Conservation (phyloP, 164 flowering plant species). For the Aristolochia fimbriata region DNA sequence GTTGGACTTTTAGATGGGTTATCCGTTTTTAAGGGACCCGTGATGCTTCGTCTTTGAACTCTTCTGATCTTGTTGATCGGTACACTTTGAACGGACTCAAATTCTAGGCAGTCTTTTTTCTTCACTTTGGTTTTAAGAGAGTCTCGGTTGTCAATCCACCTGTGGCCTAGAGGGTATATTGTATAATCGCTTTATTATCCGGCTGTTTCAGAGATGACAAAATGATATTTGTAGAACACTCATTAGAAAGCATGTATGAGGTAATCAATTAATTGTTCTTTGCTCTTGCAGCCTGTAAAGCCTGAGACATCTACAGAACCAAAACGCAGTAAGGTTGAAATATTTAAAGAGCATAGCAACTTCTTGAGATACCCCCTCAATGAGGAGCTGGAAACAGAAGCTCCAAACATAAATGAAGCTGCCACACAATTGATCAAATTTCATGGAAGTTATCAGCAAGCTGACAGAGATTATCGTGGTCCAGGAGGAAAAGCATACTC, state of each 20-base stretch:
- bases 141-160: not conserved
- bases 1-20: no score
- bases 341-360: conserved; percentile 88
- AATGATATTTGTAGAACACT: not conserved
- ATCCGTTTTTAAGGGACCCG: no score
- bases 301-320: conserved; percentile 40
- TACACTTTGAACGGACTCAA: no score
- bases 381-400: conserved; percentile 81
- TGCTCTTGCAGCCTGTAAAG: conserved; percentile 65
- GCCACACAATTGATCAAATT: conserved; percentile 94
- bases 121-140: no score
- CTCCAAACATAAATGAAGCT: conserved; percentile 77
- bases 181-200: not conserved
- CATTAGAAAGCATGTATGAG: not conserved
- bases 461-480: conserved; percentile 71
- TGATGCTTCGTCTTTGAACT: no score
- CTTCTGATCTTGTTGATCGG: no score
- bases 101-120: no score
- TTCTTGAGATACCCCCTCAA: conserved; percentile 89
- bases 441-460: conserved; percentile 96
- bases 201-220: not conserved
- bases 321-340: conserved; percentile 95
- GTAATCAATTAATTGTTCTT: not conserved
- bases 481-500: conserved; percentile 48
- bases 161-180: not conserved